Evolutionary conservation across 1,284 basidiomycete genomes (phyloP), one percentile per base, ranked within the genome.

Genomic region (Mrakiaceae sp.): DNA sequence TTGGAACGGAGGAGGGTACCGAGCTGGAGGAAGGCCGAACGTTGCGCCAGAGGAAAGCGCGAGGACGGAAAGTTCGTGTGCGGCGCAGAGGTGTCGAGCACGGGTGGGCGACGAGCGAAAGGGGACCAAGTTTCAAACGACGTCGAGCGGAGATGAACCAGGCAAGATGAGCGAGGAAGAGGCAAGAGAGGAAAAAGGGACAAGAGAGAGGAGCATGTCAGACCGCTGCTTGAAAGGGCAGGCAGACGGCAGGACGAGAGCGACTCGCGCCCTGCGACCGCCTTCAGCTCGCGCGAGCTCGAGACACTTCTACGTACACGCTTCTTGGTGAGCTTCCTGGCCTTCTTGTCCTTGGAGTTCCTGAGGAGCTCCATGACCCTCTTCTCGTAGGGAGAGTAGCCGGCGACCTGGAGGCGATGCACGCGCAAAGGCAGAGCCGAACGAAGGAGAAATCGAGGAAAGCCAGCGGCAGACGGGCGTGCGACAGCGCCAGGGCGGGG

Each of bases 311-410:
- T 47, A 76, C 91, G 72, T 75, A 95, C 92, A 82, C 92, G 86
- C 82, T 94, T 95, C 85, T 97, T 97, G 72, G 92, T 94, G 81
- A 96, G 81, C 82, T 96, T 97, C 79, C 90, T 84, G 68, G 94
- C 94, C 81, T 94, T 95, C 85, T 97, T 97, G 79, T 97, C 93
- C 90, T 98, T 98, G 71, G 92, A 96, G 87, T 98, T 98, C 78
- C 95, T 87, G 82, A 98, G 81, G 83, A 99, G 79, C 81, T 99
- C 96, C 90, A 99, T 87, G 67, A 98, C 93, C 71, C 96, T 87
- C 76, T 94, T 85, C 84, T 99, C 96, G 79, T 99, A 99, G 58
- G 96, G 90, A 58, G 94, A 91, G 81, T 98, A 98, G 69, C 96
- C 96, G 75, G 87, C 91, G 53, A 66, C 64, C 64, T 66, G 39